Evolutionary conservation across 768 basidiomycete genomes (phyloP).

Genomic region (Terana coerulea): DNA sequence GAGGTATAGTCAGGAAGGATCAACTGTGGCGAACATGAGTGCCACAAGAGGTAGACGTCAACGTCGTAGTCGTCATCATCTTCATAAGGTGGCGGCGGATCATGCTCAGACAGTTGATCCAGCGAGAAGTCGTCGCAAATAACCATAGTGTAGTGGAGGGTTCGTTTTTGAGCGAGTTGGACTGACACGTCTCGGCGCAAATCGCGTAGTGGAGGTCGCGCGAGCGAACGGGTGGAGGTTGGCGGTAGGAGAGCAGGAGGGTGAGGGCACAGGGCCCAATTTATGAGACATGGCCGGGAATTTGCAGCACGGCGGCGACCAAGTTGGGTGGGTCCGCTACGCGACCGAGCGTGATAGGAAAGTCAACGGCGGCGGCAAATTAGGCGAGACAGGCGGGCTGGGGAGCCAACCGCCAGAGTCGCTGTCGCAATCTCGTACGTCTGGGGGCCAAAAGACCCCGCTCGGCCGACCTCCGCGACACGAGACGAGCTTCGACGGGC

Average conservation of each 20-base stretch:
- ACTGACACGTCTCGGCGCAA: neutral
- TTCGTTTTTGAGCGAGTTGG: neutral
- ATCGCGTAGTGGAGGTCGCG: neutral
- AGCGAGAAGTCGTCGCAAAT: neutral
- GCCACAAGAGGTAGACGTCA: neutral
- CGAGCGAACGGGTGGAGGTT: neutral
- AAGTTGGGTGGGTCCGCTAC: neutral
- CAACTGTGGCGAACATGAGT: neutral
- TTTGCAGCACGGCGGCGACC: neutral
- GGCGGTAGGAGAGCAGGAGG: neutral
- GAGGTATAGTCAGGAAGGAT: neutral
- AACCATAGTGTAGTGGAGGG: neutral
- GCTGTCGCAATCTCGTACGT: neutral
- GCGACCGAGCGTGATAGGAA: neutral
- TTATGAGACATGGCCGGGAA: neutral
- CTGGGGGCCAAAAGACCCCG: neutral
- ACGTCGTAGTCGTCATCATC: constrained; percentile 3
- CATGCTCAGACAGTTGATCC: neutral
- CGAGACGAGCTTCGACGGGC: neutral
- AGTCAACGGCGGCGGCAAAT: neutral
- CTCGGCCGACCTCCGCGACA: neutral
- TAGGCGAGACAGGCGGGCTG: too few species aligned
- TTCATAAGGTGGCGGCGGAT: neutral
- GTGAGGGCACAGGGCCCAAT: neutral
- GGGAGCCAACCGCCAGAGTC: too few species aligned